Evolutionary conservation across 2,329 filamentous ascomycete species (phyloP).

Genomic region (Monilinia laxa): DNA sequence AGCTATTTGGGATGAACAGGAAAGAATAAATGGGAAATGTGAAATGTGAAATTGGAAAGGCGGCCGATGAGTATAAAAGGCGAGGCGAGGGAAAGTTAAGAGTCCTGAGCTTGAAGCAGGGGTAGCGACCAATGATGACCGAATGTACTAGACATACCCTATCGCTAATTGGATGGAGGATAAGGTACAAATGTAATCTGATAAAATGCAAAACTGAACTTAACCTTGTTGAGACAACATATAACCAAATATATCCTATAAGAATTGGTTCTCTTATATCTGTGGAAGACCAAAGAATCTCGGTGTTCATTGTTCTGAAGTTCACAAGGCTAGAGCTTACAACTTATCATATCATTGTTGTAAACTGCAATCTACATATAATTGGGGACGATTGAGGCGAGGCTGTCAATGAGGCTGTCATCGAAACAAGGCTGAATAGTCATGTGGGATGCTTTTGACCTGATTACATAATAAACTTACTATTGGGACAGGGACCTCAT

Average conservation of each 20-base stretch:
- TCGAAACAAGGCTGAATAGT: conserved; percentile 15
- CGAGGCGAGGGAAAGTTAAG: conserved; percentile 10
- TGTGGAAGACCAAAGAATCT: neutral
- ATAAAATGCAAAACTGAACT: neutral
- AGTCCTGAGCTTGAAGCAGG: conserved; percentile 7
- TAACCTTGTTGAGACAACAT: neutral
- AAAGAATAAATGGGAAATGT: conserved; percentile 2
- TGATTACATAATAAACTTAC: conserved; percentile 18
- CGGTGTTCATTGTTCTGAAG: too few relatives aligned
- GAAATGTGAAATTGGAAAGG: conserved; percentile 3
- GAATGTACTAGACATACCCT: neutral
- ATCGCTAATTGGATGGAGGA: conserved; percentile 6
- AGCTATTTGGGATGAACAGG: conserved; percentile 3
- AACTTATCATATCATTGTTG: too few relatives aligned
- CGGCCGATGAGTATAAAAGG: conserved; percentile 3
- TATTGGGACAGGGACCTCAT: conserved; percentile 6
- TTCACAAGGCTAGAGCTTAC: too few relatives aligned
- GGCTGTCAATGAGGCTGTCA: neutral
- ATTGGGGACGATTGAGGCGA: neutral
- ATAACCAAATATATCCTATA: neutral
- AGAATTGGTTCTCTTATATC: neutral
- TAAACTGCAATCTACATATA: too few relatives aligned
- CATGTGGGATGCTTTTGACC: neutral
- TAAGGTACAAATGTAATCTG: neutral
- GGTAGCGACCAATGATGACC: conserved; percentile 20